Base-by-base conservation (phyloP, 352 stramenopile genomes). In the Pythium pyrilobum region DNA sequence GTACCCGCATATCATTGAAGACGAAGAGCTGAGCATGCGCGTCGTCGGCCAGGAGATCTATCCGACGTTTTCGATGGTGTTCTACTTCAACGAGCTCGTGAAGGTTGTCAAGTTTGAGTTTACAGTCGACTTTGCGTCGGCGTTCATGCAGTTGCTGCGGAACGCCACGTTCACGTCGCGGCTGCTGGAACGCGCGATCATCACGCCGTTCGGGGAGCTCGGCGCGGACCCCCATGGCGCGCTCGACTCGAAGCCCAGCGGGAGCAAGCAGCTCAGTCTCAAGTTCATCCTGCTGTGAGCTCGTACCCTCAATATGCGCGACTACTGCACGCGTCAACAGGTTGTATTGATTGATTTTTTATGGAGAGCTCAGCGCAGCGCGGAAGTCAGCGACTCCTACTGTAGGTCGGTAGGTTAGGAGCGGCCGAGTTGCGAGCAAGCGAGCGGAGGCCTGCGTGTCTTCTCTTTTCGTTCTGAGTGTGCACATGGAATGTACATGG, bases 201-300 rank as follows among this genome's bases (percentile, higher is more conserved):
- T 87, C 57, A 79, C 78, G 23, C 64, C 65, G 18, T 73, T 73
- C 32, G 69, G 62, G 0, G 78, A 89, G 39, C 66, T 89, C 12
- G 78, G 78, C 10, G 56, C 85, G 39, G 78, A 85, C 23, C 71
- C 67, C 20, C 71, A 83, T 50, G 73, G 66, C 18, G 69, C 66
- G 5, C 36, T 67, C 12, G 66, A 67, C 18, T 39, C 55, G 3
- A 62, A 65, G 25, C 61, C 69, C 1, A 64, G 69, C 13, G 69
- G 71, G 13, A 82, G 67, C 62, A 87, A 87, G 33, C 78, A 87
- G 40, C 66, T 89, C 48, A 85, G 74, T 56, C 70, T 89, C 46
- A 83, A 84, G 52, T 89, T 71, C 33, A 89, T 89, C 39, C 48
- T 89, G 36, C 56, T 87, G n/a, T 86, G 71, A 53, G 9, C 6